These are phyloP conservation scores for Fusarium xyrophilum DNA, from an alignment of 2,329 filamentous ascomycete genomes.

Conservation along the genomic window DNA sequence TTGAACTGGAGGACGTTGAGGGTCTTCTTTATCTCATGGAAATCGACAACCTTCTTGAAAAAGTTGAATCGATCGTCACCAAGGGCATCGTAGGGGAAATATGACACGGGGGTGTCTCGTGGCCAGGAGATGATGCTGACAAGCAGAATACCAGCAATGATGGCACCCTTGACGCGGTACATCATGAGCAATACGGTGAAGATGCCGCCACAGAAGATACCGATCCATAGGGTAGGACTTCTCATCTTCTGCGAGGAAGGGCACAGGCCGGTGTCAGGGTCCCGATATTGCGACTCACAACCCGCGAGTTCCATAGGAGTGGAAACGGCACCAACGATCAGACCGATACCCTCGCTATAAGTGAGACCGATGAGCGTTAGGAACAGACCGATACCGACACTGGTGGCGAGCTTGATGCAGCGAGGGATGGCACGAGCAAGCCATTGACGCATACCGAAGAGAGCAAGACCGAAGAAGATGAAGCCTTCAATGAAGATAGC, in stretches of 20 bases:
- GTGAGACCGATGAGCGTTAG: slow-evolving; percentile 78
- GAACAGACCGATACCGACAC: slow-evolving; percentile 85
- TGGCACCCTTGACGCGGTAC: slow-evolving; percentile 85
- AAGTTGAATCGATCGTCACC: slow-evolving; percentile 80
- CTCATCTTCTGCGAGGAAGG: slow-evolving; percentile 75
- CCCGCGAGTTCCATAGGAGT: slow-evolving; percentile 80
- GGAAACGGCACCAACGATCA: slow-evolving; percentile 70
- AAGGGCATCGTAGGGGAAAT: slow-evolving; percentile 75
- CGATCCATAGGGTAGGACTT: slow-evolving; percentile 83
- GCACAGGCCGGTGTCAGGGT: slow-evolving; percentile 56
- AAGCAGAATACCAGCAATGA: slow-evolving; percentile 82
- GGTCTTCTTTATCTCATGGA: slow-evolving; percentile 76
- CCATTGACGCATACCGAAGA: slow-evolving; percentile 87
- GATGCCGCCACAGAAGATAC: slow-evolving; percentile 85
- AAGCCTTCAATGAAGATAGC: slow-evolving; percentile 90
- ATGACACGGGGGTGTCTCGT: slow-evolving; percentile 75
- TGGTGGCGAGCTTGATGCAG: slow-evolving; percentile 86
- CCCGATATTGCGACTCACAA: slow-evolving; percentile 57
- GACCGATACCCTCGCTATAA: slow-evolving; percentile 82
- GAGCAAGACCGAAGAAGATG: slow-evolving; percentile 80
- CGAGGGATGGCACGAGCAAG: slow-evolving; percentile 82
- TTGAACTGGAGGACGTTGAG: slow-evolving; percentile 78
- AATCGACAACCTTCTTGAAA: slow-evolving; percentile 86
- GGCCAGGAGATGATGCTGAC: slow-evolving; percentile 93
- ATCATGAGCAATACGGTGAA: slow-evolving; percentile 82